Evolutionary conservation across 192 early-diverging fungal species (phyloP), one percentile per base, ranked within the genome.

Genomic region (Physocladia obscura): DNA sequence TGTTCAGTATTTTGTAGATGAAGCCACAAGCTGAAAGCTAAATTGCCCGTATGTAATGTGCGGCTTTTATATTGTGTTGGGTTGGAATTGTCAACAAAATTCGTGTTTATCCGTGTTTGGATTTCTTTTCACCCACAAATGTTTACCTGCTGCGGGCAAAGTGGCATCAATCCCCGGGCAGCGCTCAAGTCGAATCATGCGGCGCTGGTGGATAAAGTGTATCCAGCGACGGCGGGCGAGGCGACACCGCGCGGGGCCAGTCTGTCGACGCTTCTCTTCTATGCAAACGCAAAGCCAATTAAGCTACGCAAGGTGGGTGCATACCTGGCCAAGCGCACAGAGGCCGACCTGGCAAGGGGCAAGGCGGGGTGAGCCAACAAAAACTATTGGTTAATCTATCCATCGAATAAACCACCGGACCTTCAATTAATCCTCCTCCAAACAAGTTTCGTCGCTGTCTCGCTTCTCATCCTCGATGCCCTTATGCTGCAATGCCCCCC

Each of bases 301-400:
- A 97, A 97, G 75, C 82, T 95, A 52, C 82, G 89, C 54, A 97
- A 97, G 76, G 92, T 95, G 38, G 95, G 94, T 64, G 76, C 78
- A 3, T 93, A 87, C 74, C 77, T 97, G 26, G 90, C 92, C 57
- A 88, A 85, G 67, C 84, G 88, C 69, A 82, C 88, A 13, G 75
- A 77, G 34, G 74, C 76, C 36, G 94, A 97, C 59, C 73, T 89
- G 47, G 73, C 79, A 57, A 88, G 87, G 63, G 77, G 76, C 40
- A 71, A 79, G 40, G 81, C 76, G 57, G 72, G 85, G 80, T 93
- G 86, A 64, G 85, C 44, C n/a, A 47, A 47, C 44, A 15, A 55
- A n/a, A 2, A n/a, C 52, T 1, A 26, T 55, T 29, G 22, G 21
- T 3, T 29, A 1, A 47, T 13, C 26, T 15, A 17, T n/a, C n/a